Percentiles rank a stretch among this genome's conserved stretches.
phyloP scores from a whole-genome alignment of 306 rosid genomes.

The Coriaria nepalensis region DNA sequence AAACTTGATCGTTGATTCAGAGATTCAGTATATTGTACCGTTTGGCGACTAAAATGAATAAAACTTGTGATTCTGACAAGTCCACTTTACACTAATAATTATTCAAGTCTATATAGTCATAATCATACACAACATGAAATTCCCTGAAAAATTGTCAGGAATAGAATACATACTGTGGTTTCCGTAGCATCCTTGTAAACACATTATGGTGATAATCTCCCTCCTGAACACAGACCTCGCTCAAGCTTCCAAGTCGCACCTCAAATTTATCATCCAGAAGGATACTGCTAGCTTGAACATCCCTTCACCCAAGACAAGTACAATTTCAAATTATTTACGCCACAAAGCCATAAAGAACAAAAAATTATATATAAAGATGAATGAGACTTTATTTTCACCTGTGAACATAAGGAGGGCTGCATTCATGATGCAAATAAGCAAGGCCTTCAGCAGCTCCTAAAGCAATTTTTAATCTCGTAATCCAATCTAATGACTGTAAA shows the following conservation, averaged over 20 bases:
- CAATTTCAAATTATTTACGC: slow-evolving; percentile 10
- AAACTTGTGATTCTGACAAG: background rate
- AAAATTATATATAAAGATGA: background rate
- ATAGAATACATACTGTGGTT: slow-evolving; percentile 48
- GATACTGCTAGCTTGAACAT: slow-evolving; percentile 90
- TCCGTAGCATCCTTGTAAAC: slow-evolving; percentile 57
- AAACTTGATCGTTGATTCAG: too few species aligned
- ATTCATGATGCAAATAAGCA: slow-evolving; percentile 61
- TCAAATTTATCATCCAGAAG: slow-evolving; percentile 93
- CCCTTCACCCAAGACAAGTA: slow-evolving; percentile 37
- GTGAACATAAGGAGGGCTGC: slow-evolving; percentile 80
- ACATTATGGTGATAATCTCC: slow-evolving; percentile 64
- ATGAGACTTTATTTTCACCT: slow-evolving; percentile 37
- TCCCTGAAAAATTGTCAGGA: background rate
- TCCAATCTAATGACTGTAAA: slow-evolving; percentile 72
- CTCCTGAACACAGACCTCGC: slow-evolving; percentile 49
- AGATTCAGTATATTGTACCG: too few species aligned
- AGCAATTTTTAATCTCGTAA: slow-evolving; percentile 86
- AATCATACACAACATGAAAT: too few species aligned
- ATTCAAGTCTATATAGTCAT: too few species aligned
- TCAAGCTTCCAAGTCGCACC: slow-evolving; percentile 95
- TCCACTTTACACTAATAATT: background rate
- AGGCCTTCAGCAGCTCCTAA: slow-evolving; percentile 88
- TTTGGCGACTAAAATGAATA: too few species aligned
- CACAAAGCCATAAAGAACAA: background rate